Percentiles rank a stretch among this genome's conserved stretches.
Conservation (phyloP, 1,284 basidiomycete species). For the Pseudozyma hubeiensis region DNA sequence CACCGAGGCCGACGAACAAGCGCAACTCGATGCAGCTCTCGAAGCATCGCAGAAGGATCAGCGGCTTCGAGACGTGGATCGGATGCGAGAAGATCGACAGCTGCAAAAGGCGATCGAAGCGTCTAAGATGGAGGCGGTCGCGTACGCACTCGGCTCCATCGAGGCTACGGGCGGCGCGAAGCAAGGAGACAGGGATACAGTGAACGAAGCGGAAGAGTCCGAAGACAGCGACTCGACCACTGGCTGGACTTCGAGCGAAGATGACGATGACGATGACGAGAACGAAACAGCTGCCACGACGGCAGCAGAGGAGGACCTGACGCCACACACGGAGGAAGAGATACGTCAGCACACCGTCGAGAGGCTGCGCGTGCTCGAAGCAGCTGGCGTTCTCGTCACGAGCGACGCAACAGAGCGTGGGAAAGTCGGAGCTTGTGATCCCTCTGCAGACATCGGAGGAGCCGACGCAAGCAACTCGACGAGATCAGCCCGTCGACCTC, state of each 20-base stretch:
- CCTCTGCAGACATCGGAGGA: not conserved
- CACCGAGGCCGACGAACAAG: conserved; percentile 26
- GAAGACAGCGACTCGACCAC: conserved; percentile 70
- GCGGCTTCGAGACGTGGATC: conserved; percentile 17
- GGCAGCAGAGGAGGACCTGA: conserved; percentile 30
- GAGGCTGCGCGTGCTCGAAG: conserved; percentile 82
- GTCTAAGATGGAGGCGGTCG: conserved; percentile 49
- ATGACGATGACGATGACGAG: conserved; percentile 70
- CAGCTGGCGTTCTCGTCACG: conserved; percentile 85
- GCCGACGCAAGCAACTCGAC: conserved; percentile 5
- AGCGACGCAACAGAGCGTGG: conserved; percentile 17
- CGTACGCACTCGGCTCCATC: conserved; percentile 35
- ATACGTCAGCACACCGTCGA: conserved; percentile 80
- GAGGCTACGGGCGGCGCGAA: conserved; percentile 3
- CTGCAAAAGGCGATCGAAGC: conserved; percentile 51
- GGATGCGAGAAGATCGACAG: conserved; percentile 39
- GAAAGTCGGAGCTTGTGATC: conserved; percentile 1
- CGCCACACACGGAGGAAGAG: conserved; percentile 69
- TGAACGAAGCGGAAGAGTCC: conserved; percentile 57
- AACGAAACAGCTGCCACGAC: conserved; percentile 42
- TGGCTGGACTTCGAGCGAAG: conserved; percentile 71
- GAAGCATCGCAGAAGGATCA: conserved; percentile 38
- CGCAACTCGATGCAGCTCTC: conserved; percentile 29
- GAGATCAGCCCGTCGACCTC: conserved; percentile 35
- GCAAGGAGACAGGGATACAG: not conserved